phyloP scores from a whole-genome alignment of 2,329 filamentous ascomycete species.

The Penicillium hordei region DNA sequence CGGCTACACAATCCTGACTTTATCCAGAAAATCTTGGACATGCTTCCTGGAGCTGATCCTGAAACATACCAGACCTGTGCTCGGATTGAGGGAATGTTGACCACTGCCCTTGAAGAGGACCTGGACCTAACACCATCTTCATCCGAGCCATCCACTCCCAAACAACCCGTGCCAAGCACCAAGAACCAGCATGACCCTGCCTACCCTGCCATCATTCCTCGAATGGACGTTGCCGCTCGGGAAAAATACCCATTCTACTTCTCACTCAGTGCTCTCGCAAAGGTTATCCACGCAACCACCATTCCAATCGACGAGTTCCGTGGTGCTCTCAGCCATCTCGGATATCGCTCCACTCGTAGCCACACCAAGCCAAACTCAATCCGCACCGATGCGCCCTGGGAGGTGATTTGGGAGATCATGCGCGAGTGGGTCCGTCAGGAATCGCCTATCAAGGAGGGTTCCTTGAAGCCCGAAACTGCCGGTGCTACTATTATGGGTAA shows the following conservation, averaged over 20 bases:
- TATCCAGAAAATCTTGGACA: slow-evolving; percentile 72
- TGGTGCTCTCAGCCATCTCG: slow-evolving; percentile 76
- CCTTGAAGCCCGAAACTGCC: slow-evolving; percentile 67
- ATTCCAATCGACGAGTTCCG: slow-evolving; percentile 76
- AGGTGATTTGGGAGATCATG: slow-evolving; percentile 88
- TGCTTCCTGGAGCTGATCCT: slow-evolving; percentile 65
- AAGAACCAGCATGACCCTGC: slow-evolving; percentile 12
- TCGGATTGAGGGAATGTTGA: slow-evolving; percentile 87
- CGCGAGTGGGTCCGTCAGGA: slow-evolving; percentile 85
- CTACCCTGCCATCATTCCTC: slow-evolving; percentile 41
- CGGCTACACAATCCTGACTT: slow-evolving; percentile 83
- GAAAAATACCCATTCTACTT: slow-evolving; percentile 87
- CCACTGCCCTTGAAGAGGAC: slow-evolving; percentile 78
- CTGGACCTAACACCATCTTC: slow-evolving; percentile 27
- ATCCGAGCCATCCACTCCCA: slow-evolving; percentile 8
- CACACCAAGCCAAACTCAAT: slow-evolving; percentile 88
- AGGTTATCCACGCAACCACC: slow-evolving; percentile 74
- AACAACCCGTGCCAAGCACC: background rate
- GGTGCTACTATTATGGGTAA: slow-evolving; percentile 68
- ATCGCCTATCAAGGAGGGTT: slow-evolving; percentile 70
- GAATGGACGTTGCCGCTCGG: slow-evolving; percentile 59
- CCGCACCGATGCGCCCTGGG: slow-evolving; percentile 92
- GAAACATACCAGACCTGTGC: slow-evolving; percentile 75
- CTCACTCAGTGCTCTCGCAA: slow-evolving; percentile 70
- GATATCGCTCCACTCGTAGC: slow-evolving; percentile 79